These are phyloP conservation scores for Acmispon strigosus DNA, from an alignment of 306 rosid genomes.

Conservation along the genomic window DNA sequence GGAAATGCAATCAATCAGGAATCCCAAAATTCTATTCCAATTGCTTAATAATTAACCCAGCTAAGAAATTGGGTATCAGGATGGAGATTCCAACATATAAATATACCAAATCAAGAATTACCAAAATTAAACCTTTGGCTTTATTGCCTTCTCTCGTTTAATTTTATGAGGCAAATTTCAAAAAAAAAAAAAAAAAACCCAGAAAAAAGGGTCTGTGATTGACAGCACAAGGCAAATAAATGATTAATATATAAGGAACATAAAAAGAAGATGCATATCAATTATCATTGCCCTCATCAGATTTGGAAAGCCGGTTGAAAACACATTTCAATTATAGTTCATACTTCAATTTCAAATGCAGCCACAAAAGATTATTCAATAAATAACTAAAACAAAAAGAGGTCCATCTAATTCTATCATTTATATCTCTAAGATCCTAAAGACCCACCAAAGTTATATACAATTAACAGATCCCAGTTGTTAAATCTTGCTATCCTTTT, in stretches of 20 bases:
- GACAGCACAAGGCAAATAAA: background rate
- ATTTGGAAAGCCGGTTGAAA: slow-evolving; percentile 4
- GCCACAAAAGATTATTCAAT: background rate
- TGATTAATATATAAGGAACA: background rate
- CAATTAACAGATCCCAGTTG: background rate
- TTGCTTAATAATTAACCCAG: background rate
- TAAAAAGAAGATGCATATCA: background rate
- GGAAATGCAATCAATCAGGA: slow-evolving; percentile 23
- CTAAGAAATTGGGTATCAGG: background rate
- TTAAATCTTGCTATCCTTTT: background rate
- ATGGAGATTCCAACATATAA: background rate
- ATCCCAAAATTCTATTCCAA: background rate
- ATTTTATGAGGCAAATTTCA: too few relatives aligned
- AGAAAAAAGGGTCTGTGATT: background rate
- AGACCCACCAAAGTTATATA: background rate
- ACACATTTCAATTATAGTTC: background rate
- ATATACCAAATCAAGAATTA: background rate
- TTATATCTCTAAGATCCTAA: background rate
- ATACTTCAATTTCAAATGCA: background rate
- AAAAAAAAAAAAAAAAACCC: too few relatives aligned
- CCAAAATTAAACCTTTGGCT: background rate
- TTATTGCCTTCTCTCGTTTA: too few relatives aligned
- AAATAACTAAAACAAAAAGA: background rate
- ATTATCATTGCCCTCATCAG: background rate
- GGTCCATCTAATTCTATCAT: background rate